A percentile compares a stretch with the other conserved stretches of the same genome.
Evolutionary conservation across 176 grass and related monocot genomes (phyloP).

Genomic region (Musa schizocarpa): DNA sequence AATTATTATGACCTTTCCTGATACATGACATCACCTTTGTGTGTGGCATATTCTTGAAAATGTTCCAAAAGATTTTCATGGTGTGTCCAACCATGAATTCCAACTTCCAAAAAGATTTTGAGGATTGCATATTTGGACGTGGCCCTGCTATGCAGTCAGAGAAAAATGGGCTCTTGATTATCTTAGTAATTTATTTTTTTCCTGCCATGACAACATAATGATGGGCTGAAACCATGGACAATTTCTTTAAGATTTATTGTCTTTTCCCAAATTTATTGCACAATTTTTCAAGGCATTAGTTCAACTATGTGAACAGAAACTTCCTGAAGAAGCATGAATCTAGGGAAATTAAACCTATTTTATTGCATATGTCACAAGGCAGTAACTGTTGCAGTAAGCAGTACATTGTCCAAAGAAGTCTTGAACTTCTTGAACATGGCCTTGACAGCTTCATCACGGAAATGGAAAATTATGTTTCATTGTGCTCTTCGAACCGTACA

Average conservation of each 20-base stretch:
- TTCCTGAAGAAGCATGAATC: constrained; percentile 32
- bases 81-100: constrained; percentile 1
- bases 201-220: constrained; percentile 30
- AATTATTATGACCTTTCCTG: constrained; percentile 16
- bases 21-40: constrained; percentile 23
- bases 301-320: constrained; percentile 35
- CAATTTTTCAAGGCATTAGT: constrained; percentile 34
- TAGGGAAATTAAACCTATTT: constrained; percentile 22
- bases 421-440: constrained; percentile 28
- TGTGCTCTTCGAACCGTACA: constrained; percentile 5
- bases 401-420: constrained; percentile 28
- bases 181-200: constrained; percentile 16
- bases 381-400: constrained; percentile 20
- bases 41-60: constrained; percentile 34
- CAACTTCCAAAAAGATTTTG: constrained; percentile 37
- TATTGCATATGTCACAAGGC: constrained; percentile 28
- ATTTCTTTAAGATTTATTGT: constrained; percentile 38
- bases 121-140: constrained; percentile 31
- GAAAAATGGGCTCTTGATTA: constrained; percentile 32
- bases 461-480: constrained; percentile 30
- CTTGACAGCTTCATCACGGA: constrained; percentile 29
- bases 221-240: constrained; percentile 33
- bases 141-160: constrained; percentile 18
- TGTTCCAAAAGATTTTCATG: constrained; percentile 22
- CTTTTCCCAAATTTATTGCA: constrained; percentile 33